Evolutionary conservation across 192 early-diverging fungal species (phyloP).

Genomic region (Podila verticillata): DNA sequence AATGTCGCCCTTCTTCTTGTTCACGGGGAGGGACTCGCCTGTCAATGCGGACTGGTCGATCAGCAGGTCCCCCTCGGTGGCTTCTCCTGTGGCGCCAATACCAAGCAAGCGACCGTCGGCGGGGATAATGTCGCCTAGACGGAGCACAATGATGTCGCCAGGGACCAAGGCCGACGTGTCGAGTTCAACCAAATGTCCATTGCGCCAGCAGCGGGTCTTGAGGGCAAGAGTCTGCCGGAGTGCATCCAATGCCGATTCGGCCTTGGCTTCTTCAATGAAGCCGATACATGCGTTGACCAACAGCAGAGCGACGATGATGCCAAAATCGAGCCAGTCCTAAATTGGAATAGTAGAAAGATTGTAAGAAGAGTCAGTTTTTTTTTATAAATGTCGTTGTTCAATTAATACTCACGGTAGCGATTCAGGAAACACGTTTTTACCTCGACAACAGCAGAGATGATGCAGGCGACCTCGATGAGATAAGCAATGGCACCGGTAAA

Average conservation of each 20-base stretch:
- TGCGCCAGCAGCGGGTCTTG: conserved; percentile 83
- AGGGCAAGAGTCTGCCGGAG: conserved; percentile 93
- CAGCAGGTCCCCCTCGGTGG: conserved; percentile 77
- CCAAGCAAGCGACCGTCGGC: conserved; percentile 87
- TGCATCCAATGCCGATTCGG: conserved; percentile 92
- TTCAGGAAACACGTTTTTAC: conserved; percentile 6
- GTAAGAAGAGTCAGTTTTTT: background rate
- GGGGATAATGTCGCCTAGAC: conserved; percentile 95
- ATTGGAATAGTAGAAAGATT: background rate
- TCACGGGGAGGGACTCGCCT: conserved; percentile 91
- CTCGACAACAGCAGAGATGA: conserved; percentile 77
- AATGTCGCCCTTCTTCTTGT: conserved; percentile 79
- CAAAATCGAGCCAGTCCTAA: conserved; percentile 72
- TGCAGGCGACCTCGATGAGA: conserved; percentile 88
- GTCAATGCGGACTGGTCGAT: conserved; percentile 95
- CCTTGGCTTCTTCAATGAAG: conserved; percentile 92
- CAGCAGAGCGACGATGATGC: conserved; percentile 81
- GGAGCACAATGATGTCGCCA: conserved; percentile 90
- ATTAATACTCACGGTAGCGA: background rate
- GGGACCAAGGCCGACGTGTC: conserved; percentile 84
- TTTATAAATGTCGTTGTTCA: background rate
- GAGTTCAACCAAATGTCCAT: conserved; percentile 76
- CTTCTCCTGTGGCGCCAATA: conserved; percentile 78
- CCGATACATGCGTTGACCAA: conserved; percentile 92
- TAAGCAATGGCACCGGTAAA: conserved; percentile 90